phyloP scores from a whole-genome alignment of 2,329 filamentous ascomycete species.

The Ilyonectria destructans region DNA sequence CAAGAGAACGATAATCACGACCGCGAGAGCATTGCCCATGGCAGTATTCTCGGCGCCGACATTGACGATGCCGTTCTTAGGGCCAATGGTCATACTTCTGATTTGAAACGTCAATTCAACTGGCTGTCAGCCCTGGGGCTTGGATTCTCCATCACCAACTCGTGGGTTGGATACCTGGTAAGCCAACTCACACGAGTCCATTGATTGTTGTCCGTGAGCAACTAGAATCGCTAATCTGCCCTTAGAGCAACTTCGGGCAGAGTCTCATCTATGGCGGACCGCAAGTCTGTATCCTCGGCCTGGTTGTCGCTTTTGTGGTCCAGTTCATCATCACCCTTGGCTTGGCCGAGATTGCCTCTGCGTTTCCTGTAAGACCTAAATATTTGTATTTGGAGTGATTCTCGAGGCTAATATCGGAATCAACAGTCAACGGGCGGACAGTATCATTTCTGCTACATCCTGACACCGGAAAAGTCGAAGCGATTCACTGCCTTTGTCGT shows the following conservation, averaged over 20 bases:
- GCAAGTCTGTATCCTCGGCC: slow-evolving; percentile 23
- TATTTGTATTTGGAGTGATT: background rate
- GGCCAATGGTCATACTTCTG: slow-evolving; percentile 31
- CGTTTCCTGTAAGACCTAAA: slow-evolving; percentile 23
- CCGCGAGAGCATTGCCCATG: slow-evolving; percentile 21
- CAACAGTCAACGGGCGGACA: slow-evolving; percentile 31
- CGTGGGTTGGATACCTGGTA: slow-evolving; percentile 32
- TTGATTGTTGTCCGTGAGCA: too few species aligned
- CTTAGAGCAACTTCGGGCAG: slow-evolving; percentile 31
- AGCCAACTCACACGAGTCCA: background rate
- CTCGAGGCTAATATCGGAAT: background rate
- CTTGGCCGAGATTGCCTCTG: slow-evolving; percentile 32
- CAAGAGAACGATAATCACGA: slow-evolving; percentile 2
- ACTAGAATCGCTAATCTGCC: background rate
- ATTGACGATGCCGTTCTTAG: slow-evolving; percentile 30
- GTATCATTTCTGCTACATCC: slow-evolving; percentile 37
- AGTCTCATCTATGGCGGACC: slow-evolving; percentile 32
- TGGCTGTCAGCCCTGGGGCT: slow-evolving; percentile 33
- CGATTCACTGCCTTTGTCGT: slow-evolving; percentile 26
- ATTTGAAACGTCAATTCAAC: slow-evolving; percentile 32
- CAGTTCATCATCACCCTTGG: slow-evolving; percentile 33
- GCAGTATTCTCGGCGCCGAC: slow-evolving; percentile 19
- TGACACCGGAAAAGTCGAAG: slow-evolving; percentile 24
- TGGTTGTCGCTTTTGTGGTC: slow-evolving; percentile 26
- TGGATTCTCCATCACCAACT: slow-evolving; percentile 35